Conservation (phyloP, 805 yeast genomes). For the Saturnispora besseyi region DNA sequence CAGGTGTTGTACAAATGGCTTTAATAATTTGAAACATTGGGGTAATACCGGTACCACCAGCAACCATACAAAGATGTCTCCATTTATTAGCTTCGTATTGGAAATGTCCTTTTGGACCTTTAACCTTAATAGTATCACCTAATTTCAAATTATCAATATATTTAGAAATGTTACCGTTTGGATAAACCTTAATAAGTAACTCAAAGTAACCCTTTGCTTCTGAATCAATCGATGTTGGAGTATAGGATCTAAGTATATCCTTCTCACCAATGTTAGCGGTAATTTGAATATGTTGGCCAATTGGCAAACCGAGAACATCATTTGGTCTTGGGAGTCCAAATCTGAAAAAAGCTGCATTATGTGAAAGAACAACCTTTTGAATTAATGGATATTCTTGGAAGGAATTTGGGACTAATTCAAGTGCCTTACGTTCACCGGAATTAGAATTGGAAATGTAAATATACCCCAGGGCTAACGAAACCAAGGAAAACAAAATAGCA, state of each 20-base stretch:
- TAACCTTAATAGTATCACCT: conserved; percentile 70
- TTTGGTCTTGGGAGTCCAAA: conserved; percentile 71
- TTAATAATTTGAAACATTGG: conserved; percentile 92
- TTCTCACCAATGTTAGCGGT: conserved; percentile 69
- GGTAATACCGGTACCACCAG: conserved; percentile 95
- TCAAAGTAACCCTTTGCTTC: conserved; percentile 77
- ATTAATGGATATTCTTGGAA: conserved; percentile 76
- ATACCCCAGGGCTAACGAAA: conserved; percentile 19
- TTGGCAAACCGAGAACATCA: conserved; percentile 78
- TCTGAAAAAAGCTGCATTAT: conserved; percentile 75
- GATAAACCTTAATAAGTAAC: conserved; percentile 76
- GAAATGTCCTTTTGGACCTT: conserved; percentile 90
- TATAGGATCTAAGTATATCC: conserved; percentile 77
- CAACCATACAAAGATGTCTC: conserved; percentile 73
- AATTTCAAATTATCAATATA: conserved; percentile 60
- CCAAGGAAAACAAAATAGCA: conserved; percentile 4
- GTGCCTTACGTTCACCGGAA: conserved; percentile 36
- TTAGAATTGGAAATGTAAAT: conserved; percentile 6
- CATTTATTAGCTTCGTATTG: conserved; percentile 74
- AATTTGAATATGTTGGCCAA: conserved; percentile 88
- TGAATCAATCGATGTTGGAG: conserved; percentile 74
- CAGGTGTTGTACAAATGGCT: conserved; percentile 67
- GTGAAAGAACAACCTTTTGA: conserved; percentile 64
- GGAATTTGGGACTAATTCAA: conserved; percentile 44
- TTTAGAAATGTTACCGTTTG: conserved; percentile 75